A percentile compares a stretch with the other conserved stretches of the same genome.
These are phyloP conservation scores for Collybia sordida DNA, from an alignment of 768 basidiomycete genomes.

Conservation along the genomic window DNA sequence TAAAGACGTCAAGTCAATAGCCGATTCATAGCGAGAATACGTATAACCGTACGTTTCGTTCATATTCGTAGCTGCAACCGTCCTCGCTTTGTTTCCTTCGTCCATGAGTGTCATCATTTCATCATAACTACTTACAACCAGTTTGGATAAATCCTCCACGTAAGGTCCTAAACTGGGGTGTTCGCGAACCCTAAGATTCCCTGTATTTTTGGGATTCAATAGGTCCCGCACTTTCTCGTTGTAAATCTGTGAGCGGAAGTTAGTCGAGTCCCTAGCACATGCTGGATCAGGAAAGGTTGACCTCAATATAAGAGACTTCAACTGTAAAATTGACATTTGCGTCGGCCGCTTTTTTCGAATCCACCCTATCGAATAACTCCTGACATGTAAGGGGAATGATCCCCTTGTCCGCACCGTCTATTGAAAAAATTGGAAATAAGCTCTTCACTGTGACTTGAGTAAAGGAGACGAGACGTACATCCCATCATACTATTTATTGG, in stretches of 20 bases:
- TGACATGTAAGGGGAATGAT: conserved; percentile 96
- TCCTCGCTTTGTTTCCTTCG: conserved; percentile 98
- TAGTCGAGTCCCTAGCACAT: neutral
- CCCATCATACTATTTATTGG: conserved; percentile 80
- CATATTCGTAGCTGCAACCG: conserved; percentile 99
- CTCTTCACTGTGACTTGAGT: conserved; percentile 1
- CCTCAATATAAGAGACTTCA: conserved; percentile 98
- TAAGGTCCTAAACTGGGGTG: conserved; percentile 97
- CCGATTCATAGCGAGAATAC: conserved; percentile 2
- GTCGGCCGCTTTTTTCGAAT: conserved; percentile 59
- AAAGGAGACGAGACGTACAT: conserved; percentile 61
- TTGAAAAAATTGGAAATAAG: conserved; percentile 6
- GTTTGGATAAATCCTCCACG: conserved; percentile 94
- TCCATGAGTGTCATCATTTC: conserved; percentile 99
- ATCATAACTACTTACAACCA: conserved; percentile 86
- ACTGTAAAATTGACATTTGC: conserved; percentile 81
- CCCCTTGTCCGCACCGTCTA: conserved; percentile 94
- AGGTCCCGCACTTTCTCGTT: conserved; percentile 98
- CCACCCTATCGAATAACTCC: conserved; percentile 87
- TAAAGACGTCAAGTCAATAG: conserved; percentile 3
- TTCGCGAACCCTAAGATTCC: conserved; percentile 95
- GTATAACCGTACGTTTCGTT: conserved; percentile 80
- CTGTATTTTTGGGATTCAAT: conserved; percentile 95
- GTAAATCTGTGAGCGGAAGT: conserved; percentile 64
- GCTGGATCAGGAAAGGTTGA: conserved; percentile 25